phyloP scores from a whole-genome alignment of 257 asterid species.

The Prunella vulgaris region DNA sequence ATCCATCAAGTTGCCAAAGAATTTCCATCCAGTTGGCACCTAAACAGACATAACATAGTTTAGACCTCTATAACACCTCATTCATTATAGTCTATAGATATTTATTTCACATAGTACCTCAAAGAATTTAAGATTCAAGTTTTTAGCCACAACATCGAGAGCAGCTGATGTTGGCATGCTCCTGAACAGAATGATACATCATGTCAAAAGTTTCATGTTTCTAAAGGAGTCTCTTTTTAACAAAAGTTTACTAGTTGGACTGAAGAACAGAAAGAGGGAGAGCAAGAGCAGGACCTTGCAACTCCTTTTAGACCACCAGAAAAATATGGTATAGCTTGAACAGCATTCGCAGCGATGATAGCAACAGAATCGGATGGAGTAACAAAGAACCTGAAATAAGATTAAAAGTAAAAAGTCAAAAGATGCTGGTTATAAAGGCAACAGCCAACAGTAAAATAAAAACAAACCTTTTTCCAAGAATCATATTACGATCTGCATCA shows the following conservation, averaged over 20 bases:
- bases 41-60: slow-evolving; percentile 23
- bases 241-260: neutral
- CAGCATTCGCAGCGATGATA: slow-evolving; percentile 95
- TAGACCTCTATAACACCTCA: slow-evolving; percentile 20
- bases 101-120: slow-evolving; percentile 50
- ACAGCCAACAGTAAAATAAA: neutral
- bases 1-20: slow-evolving; percentile 97
- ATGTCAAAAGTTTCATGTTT: slow-evolving; percentile 11
- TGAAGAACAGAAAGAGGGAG: slow-evolving; percentile 6
- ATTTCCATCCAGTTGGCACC: slow-evolving; percentile 99
- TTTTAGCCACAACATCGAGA: slow-evolving; percentile 91
- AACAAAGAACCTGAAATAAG: slow-evolving; percentile 72
- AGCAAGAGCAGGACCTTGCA: slow-evolving; percentile 64
- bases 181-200: slow-evolving; percentile 45
- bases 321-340: slow-evolving; percentile 88
- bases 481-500: slow-evolving; percentile 98
- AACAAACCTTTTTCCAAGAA: slow-evolving; percentile 82
- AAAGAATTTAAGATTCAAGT: slow-evolving; percentile 82
- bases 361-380: slow-evolving; percentile 99
- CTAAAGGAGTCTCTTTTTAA: neutral
- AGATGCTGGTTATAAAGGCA: slow-evolving; percentile 15
- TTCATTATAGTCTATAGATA: neutral
- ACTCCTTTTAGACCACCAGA: slow-evolving; percentile 96
- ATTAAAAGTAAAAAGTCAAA: neutral
- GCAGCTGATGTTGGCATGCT: slow-evolving; percentile 99